Percentiles rank a stretch among this genome's conserved stretches.
phyloP scores from a whole-genome alignment of 2,329 filamentous ascomycete species.

The Zelopaecilomyces penicillatus region DNA sequence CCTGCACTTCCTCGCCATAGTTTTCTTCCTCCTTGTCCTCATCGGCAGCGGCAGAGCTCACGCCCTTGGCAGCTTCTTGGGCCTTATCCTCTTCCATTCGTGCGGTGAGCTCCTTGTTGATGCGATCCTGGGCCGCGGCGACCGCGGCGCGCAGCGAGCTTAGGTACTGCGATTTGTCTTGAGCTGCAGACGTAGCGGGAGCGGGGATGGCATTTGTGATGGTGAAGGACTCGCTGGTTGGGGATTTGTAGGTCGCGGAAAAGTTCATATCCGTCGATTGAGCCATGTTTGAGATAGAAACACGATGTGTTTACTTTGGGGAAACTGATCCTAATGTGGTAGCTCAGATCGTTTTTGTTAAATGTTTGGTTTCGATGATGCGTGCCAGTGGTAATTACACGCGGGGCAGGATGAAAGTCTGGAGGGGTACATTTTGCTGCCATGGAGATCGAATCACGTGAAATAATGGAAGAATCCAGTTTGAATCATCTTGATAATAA shows the following conservation, averaged over 20 bases:
- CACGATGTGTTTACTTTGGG: too few species aligned
- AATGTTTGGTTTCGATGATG: too few species aligned
- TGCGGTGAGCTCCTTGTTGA: slow-evolving; percentile 64
- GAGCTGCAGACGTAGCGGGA: slow-evolving; percentile 24
- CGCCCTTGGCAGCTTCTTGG: slow-evolving; percentile 26
- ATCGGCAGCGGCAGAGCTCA: slow-evolving; percentile 24
- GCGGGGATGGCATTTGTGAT: slow-evolving; percentile 28
- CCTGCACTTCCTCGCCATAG: slow-evolving; percentile 77
- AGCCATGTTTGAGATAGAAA: too few species aligned
- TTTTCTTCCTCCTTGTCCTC: slow-evolving; percentile 62
- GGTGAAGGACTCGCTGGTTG: slow-evolving; percentile 39
- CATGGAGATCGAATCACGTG: too few species aligned
- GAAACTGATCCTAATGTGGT: too few species aligned
- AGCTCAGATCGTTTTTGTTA: too few species aligned
- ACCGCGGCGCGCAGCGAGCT: slow-evolving; percentile 48
- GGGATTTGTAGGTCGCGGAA: slow-evolving; percentile 46
- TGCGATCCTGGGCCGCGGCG: slow-evolving; percentile 49
- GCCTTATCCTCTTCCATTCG: slow-evolving; percentile 68
- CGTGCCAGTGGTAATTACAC: too few species aligned
- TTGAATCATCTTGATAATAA: too few species aligned
- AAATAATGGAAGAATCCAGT: too few species aligned
- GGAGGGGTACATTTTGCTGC: too few species aligned
- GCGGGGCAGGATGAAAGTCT: too few species aligned
- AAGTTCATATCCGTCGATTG: slow-evolving; percentile 15
- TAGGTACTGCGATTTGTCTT: slow-evolving; percentile 53